These are phyloP conservation scores for Triangularia setosa DNA, from an alignment of 2,329 filamentous ascomycete species.

Conservation along the genomic window DNA sequence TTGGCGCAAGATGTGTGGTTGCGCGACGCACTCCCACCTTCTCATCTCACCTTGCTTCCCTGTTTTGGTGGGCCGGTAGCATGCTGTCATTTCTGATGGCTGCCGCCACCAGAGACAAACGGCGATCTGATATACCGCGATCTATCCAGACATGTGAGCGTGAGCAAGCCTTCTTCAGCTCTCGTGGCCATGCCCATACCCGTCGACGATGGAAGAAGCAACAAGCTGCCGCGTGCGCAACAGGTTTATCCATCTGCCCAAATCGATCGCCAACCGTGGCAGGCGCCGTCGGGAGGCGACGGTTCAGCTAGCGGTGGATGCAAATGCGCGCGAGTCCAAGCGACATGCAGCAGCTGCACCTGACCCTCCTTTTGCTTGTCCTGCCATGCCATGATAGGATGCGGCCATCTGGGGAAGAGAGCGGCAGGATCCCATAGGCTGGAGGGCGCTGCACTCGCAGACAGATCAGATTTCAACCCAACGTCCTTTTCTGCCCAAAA, in stretches of 20 bases:
- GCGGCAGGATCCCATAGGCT: background rate
- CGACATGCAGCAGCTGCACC: conserved; percentile 29
- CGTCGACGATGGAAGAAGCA: background rate
- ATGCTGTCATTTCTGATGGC: background rate
- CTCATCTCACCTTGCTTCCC: background rate
- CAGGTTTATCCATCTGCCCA: background rate
- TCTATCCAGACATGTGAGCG: background rate
- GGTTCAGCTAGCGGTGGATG: conserved; percentile 4
- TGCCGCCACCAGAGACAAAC: background rate
- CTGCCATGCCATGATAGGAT: conserved; percentile 24
- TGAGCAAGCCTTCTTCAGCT: background rate
- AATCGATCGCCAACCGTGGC: conserved; percentile 8
- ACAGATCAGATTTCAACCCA: conserved; percentile 13
- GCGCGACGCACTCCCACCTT: background rate
- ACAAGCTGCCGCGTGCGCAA: background rate
- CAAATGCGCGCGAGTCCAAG: conserved; percentile 12
- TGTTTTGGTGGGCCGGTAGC: background rate
- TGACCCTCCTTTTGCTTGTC: conserved; percentile 23
- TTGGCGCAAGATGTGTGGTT: background rate
- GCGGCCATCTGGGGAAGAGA: conserved; percentile 21
- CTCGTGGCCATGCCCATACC: background rate
- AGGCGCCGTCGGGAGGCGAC: conserved; percentile 7
- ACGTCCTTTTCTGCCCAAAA: background rate
- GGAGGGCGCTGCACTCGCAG: background rate
- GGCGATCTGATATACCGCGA: background rate